Conservation (phyloP, 371 early-diverging fungal genomes). For the Dentiscutata heterogama region DNA sequence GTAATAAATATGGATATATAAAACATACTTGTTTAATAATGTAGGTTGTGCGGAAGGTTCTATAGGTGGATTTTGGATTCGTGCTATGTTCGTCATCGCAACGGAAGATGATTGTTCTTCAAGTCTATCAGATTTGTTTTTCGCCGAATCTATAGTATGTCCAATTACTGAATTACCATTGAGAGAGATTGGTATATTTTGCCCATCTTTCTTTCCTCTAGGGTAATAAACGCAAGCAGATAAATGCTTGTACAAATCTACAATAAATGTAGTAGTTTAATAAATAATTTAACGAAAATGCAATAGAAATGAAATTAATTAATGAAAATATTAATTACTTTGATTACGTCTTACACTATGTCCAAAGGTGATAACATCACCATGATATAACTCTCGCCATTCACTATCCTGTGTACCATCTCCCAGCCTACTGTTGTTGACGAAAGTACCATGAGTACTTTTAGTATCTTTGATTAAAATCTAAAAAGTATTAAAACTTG, state of each 20-base stretch:
- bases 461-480: slow-evolving; percentile 43
- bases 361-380: slow-evolving; percentile 41
- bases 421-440: slow-evolving; percentile 25
- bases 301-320: background rate
- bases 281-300: background rate
- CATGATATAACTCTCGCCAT: slow-evolving; percentile 18
- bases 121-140: background rate
- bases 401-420: slow-evolving; percentile 34
- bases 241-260: slow-evolving; percentile 41
- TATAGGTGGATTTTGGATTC: too few species aligned
- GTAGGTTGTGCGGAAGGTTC: too few species aligned
- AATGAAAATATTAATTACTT: background rate
- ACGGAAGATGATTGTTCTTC: background rate
- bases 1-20: too few species aligned
- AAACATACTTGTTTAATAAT: too few species aligned
- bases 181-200: background rate
- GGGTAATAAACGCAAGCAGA: slow-evolving; percentile 40
- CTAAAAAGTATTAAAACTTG: background rate
- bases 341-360: slow-evolving; percentile 45
- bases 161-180: background rate
- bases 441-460: slow-evolving; percentile 46
- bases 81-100: background rate
- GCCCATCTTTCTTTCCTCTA: background rate
- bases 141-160: background rate
- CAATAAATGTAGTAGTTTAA: background rate